Evolutionary conservation across 768 basidiomycete species (phyloP), one percentile per base, ranked within the genome.

Genomic region (Leccinum barrowsii): DNA sequence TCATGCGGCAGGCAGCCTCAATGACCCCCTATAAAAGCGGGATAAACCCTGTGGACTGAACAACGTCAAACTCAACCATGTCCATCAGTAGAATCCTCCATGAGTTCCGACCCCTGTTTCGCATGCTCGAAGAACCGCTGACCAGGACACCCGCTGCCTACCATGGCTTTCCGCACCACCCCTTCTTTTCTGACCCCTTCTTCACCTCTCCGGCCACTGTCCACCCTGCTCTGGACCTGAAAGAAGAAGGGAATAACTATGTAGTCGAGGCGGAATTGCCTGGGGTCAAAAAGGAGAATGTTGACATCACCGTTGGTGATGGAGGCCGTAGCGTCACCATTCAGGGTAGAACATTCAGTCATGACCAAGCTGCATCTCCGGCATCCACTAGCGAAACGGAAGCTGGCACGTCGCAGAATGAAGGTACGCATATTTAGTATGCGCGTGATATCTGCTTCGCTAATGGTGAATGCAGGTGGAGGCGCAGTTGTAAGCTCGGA

Each of bases 251-350:
- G 1, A 77, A 84, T 69, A 75, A 78, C 42, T 91, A 87, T 63
- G 60, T 89, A 53, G 75, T 92, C 44, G 86, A 91, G 65, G 88
- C 89, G 2, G 90, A 92, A 65, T 66, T 92, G 26, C 90, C 90
- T 21, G 89, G 90, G 1, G 83, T 92, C 26, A 85, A 83, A 70
- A 90, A 86, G 75, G 89, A 91, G 63, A 84, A 90, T 65, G 68
- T 91, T 8, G 81, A 89, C 56, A 80, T 92, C 52, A 79, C 83
- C 7, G 76, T 92, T 58, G 87, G 87, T 8, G 85, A 90, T 56
- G 82, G 80, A 15, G 89, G 88, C 2, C 78, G 82, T 56, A 89
- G 83, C 60, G 68, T 91, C 57, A 89, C 85, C 4, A 89, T 92
- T 56, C 83, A 89, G 67, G 90, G 90, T 7, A 85, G 79, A 64